Base-by-base conservation (phyloP, 306 rosid species). In the Prinsepia uniflora region DNA sequence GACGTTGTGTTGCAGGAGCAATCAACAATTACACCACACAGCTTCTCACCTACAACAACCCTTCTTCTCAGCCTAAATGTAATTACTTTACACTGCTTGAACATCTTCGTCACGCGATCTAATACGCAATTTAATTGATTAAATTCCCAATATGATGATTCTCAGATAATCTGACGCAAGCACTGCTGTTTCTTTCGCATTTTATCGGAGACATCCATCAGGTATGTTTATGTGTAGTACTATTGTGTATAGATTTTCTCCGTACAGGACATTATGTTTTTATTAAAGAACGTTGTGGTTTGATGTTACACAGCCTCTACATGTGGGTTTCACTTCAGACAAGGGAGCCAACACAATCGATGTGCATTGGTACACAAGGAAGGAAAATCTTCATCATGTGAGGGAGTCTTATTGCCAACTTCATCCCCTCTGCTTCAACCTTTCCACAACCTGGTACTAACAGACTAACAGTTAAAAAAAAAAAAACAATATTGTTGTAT, bases 131-230 rank as follows among this genome's bases (percentile, higher is more conserved):
- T 72, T 69, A 3, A 44, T 48, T 78, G 71, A 74, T 39, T 55
- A 65, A 73, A 54, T 70, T 72, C 11, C 62, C 18, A 58, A 71
- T 53, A 41, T 78, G 20, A 53, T 24, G 20, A 59, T 44, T 30
- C 36, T 3, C 82, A 92, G 98, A 85, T 71, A 92, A 92, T 75
- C 91, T 92, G 78, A 88, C 98, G 7, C 86, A 92, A 76, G 84
- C 96, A 54, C 86, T 92, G 53, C 60, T 83, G 0, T 92, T 89
- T 79, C 94, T 87, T 44, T 86, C 98, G 19, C 98, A 92, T 79
- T 92, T 86, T 65, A 54, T 88, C 40, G 98, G 98, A 65, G 98
- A 92, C 65, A 78, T 92, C 55, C 98, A 92, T 82, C 98, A 94
- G 96, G 98, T 87, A 57, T 30, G 48, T 30, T 30, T 30, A 30